Base-by-base conservation (phyloP, 2,329 filamentous ascomycete species). In the Furcasterigmium furcatum region DNA sequence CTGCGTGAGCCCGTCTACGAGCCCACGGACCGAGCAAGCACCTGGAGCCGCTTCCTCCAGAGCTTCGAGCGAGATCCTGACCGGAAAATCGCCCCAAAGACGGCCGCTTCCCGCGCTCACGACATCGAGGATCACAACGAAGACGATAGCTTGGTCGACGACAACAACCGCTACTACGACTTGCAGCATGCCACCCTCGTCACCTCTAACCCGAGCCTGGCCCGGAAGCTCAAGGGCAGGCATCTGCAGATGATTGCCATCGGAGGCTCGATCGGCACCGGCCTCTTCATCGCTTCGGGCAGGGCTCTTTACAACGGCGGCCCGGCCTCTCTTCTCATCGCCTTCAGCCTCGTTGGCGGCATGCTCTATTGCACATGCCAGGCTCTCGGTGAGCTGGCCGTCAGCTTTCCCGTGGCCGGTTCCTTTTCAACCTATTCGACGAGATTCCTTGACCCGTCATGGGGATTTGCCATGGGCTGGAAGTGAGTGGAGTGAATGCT, bases 161-260 rank as follows among this genome's bases (percentile, higher is more conserved):
- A 68, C 49, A 67, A 66, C 45, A 56, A 66, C 2, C 73, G 78
- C 46, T 77, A 77, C 58, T 82, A 76, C 54, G 78, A 82, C 56
- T 52, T 82, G 43, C 73, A 71, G 22, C 66, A 68, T 55, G 82
- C 79, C 40, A 77, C 88, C 59, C 68, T 89, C 53, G 85, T 91
- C 59, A 91, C 89, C 2, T 87, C 88, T 4, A 77, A 84, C 52
- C 85, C 88, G 38, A 82, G 86, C 8, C 74, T 97, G 42, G 82
- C 87, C 42, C 77, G 91, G 58, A 85, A 83, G 63, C 69, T 95
- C 55, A 94, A 95, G 68, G 83, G 84, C 18, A 78, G 91, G 40
- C 92, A 97, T 72, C 63, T 96, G 61, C 91, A 96, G 71, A 96
- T 96, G 92, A 96, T 96, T 73, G 92, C 92, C 13, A 95, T 96